These are phyloP conservation scores for slime mould (Dictyostelium discoideum) DNA, from an alignment of 78 protist genomes.

Conservation along the genomic window dicty_2.7 NC_007090.3:5211001-5211500, in stretches of 20 bases:
- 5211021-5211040: not conserved
- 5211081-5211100: not conserved
- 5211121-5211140: not conserved
- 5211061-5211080: not conserved
- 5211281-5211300: not conserved
- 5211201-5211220: not conserved
- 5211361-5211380: slow-evolving; percentile 16
- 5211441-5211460: not conserved
- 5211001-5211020: not conserved
- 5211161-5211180: not conserved
- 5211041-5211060: not conserved
- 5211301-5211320: not conserved
- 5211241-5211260: not conserved
- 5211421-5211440: not conserved
- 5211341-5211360: not conserved
- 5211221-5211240: not conserved
- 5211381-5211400: not conserved
- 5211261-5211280: not conserved
- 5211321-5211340: not conserved
- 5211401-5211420: not conserved
- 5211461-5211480: not conserved
- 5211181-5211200: not conserved
- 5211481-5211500: not conserved
- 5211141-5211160: not conserved
- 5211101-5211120: not conserved